These are phyloP conservation scores for Chlamydomonas eustigma DNA, from an alignment of 139 green algal genomes.

Conservation along the genomic window DNA sequence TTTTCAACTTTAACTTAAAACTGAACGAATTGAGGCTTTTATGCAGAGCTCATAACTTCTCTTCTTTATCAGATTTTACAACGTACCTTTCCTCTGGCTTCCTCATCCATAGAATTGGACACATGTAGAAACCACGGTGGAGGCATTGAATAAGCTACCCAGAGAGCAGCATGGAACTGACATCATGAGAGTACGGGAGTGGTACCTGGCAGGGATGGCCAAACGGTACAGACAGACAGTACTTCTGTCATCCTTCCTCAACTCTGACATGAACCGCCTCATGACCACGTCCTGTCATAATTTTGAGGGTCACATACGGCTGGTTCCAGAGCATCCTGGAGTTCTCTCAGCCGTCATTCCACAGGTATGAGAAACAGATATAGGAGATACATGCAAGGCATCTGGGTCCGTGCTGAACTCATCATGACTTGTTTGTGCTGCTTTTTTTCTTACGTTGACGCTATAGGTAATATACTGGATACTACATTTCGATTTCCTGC, in stretches of 20 bases:
- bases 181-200: slow-evolving; percentile 81
- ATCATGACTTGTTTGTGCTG: too few relatives aligned
- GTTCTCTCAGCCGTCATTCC: slow-evolving; percentile 72
- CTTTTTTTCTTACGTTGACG: too few relatives aligned
- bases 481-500: too few relatives aligned
- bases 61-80: too few relatives aligned
- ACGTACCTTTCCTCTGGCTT: too few relatives aligned
- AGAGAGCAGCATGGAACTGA: slow-evolving; percentile 77
- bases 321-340: slow-evolving; percentile 46
- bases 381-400: too few relatives aligned
- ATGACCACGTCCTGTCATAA: slow-evolving; percentile 48
- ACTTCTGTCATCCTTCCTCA: slow-evolving; percentile 69
- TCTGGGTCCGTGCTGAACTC: too few relatives aligned
- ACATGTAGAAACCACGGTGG: slow-evolving; percentile 73
- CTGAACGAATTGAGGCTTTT: too few relatives aligned
- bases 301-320: slow-evolving; percentile 45
- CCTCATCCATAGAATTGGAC: slow-evolving; percentile 44
- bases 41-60: too few relatives aligned
- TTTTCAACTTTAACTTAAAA: neutral
- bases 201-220: slow-evolving; percentile 37
- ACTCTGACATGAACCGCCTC: slow-evolving; percentile 74
- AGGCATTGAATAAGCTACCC: slow-evolving; percentile 79
- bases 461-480: too few relatives aligned
- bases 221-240: slow-evolving; percentile 78
- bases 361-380: slow-evolving; percentile 56